Percentiles rank a stretch among this genome's conserved stretches.
Evolutionary conservation across 345 rosid genomes (phyloP).

Genomic region (Citrus inodora): DNA sequence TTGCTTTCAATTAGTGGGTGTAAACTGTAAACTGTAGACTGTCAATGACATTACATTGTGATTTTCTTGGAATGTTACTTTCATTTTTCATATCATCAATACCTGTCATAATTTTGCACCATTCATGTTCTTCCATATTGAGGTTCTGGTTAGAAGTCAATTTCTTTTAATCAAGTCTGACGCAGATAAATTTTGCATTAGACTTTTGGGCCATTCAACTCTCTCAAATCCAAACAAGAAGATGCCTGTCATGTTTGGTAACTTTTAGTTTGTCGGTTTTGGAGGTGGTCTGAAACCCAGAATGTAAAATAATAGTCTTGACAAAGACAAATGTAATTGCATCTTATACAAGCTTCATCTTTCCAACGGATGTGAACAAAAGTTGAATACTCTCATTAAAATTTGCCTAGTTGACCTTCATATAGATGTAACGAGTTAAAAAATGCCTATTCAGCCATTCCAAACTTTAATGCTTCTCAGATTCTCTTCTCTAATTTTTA

Average conservation of each 20-base stretch:
- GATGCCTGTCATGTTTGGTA: slow-evolving; percentile 17
- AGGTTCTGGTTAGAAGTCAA: slow-evolving; percentile 4
- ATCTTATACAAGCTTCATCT: not conserved
- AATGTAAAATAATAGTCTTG: not conserved
- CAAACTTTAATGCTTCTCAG: too few relatives aligned
- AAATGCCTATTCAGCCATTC: not conserved
- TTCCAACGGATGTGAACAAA: not conserved
- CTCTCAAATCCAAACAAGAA: slow-evolving; percentile 27
- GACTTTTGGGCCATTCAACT: slow-evolving; percentile 9
- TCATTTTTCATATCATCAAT: not conserved
- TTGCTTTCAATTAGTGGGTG: not conserved
- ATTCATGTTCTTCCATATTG: slow-evolving; percentile 5
- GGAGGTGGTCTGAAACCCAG: not conserved
- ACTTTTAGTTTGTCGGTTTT: slow-evolving; percentile 8
- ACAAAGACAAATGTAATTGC: slow-evolving; percentile 1
- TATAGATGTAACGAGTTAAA: not conserved
- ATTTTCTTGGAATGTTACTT: not conserved
- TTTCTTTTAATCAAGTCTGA: slow-evolving; percentile 14
- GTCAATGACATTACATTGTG: not conserved
- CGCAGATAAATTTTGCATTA: slow-evolving; percentile 9
- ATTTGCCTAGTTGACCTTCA: not conserved
- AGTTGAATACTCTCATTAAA: not conserved
- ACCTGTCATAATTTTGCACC: not conserved
- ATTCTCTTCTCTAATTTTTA: too few relatives aligned
- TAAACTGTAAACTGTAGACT: not conserved